Percentiles rank a stretch among this genome's conserved stretches.
Conservation (phyloP, 305 asterid genomes). For the Plantago rigida region DNA sequence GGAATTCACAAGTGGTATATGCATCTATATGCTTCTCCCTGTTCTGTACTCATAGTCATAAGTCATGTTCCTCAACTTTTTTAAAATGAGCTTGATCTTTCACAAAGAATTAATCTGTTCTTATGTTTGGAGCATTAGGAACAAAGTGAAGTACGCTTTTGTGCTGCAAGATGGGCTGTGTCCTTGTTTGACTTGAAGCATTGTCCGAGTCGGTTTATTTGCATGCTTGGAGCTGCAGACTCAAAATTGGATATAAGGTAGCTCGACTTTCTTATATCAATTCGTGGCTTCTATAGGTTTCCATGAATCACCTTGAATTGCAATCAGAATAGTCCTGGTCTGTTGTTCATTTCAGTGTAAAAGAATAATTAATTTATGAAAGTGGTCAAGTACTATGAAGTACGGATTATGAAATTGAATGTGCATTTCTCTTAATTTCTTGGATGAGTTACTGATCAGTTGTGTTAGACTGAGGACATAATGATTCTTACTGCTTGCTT, state of each 20-base stretch:
- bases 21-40: constrained; percentile 24
- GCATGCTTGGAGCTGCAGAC: constrained; percentile 95
- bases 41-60: constrained; percentile 4
- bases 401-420: too few relatives aligned
- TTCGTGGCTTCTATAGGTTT: too few relatives aligned
- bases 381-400: too few relatives aligned
- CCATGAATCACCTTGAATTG: too few relatives aligned
- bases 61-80: constrained; percentile 5
- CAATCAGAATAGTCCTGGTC: too few relatives aligned
- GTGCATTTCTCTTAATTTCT: too few relatives aligned
- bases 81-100: constrained; percentile 4
- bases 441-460: too few relatives aligned
- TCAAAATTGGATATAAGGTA: constrained; percentile 89
- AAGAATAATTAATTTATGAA: too few relatives aligned
- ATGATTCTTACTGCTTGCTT: too few relatives aligned
- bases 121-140: constrained; percentile 44
- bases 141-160: constrained; percentile 96
- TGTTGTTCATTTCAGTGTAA: too few relatives aligned
- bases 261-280: constrained; percentile 10
- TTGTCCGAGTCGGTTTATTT: constrained; percentile 91
- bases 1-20: constrained; percentile 70
- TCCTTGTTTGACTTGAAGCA: constrained; percentile 73
- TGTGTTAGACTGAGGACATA: too few relatives aligned
- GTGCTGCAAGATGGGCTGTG: constrained; percentile 95
- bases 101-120: constrained; percentile 16